Evolutionary conservation across 345 rosid species (phyloP).

Genomic region (Salix caprea): DNA sequence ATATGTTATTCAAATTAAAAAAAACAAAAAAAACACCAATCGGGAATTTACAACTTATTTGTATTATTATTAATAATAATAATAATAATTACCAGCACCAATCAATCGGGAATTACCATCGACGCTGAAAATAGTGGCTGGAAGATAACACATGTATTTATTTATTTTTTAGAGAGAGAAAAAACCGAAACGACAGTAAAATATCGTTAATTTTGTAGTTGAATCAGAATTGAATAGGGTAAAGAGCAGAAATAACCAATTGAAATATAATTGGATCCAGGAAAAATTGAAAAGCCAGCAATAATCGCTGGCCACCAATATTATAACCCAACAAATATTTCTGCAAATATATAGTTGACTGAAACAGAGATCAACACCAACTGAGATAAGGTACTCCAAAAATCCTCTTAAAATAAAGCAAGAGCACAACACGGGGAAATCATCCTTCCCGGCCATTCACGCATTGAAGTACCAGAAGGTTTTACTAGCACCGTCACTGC

Average conservation of each 20-base stretch:
- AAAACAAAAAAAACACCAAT: no score
- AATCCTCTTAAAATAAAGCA: slow-evolving; percentile 3
- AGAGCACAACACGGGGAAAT: slow-evolving; percentile 7
- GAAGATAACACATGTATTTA: no score
- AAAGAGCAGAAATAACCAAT: neutral
- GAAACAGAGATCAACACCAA: slow-evolving; percentile 4
- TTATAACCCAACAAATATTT: slow-evolving; percentile 5
- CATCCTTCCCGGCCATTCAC: slow-evolving; percentile 4
- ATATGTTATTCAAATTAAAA: no score
- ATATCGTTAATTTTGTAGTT: no score
- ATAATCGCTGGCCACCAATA: neutral
- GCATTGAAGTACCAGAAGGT: neutral
- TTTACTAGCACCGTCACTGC: slow-evolving; percentile 6
- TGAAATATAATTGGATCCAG: neutral
- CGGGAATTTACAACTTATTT: no score
- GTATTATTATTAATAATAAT: no score
- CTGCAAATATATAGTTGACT: neutral
- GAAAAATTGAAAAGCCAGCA: neutral
- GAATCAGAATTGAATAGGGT: no score
- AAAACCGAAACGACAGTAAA: no score
- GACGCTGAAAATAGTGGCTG: no score
- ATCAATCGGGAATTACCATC: no score
- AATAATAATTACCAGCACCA: no score
- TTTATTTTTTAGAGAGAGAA: no score
- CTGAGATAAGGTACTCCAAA: slow-evolving; percentile 11